phyloP scores from a whole-genome alignment of 441 rosid genomes.

The Pelargonium fulgidum region DNA sequence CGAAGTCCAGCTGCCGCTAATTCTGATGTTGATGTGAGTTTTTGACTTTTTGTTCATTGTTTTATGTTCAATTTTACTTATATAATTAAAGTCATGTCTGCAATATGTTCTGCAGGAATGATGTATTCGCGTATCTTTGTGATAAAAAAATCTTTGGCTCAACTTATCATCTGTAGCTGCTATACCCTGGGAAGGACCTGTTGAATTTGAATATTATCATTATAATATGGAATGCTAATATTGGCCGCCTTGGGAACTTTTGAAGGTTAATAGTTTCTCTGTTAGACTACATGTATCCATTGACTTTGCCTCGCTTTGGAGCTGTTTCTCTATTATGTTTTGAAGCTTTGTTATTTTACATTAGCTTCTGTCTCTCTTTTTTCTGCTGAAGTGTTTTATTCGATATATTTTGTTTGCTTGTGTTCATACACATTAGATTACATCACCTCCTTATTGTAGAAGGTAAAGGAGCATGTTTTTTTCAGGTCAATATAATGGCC shows the following conservation, averaged over 20 bases:
- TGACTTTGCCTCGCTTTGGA: neutral
- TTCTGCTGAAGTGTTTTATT: neutral
- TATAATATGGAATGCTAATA: neutral
- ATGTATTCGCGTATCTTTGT: neutral
- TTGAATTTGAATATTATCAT: neutral
- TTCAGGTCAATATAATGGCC: neutral
- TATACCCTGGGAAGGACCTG: neutral
- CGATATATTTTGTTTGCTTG: neutral
- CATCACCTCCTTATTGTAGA: neutral
- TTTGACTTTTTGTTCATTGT: neutral
- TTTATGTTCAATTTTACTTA: neutral
- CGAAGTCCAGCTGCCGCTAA: constrained; percentile 41
- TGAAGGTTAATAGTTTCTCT: constrained; percentile 8
- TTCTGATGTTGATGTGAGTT: constrained; percentile 45
- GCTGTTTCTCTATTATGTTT: neutral
- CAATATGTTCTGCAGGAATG: constrained; percentile 1
- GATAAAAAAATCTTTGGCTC: neutral
- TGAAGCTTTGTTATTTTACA: neutral
- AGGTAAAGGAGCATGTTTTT: neutral
- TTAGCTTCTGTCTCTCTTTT: neutral
- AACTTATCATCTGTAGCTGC: neutral
- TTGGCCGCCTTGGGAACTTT: constrained; percentile 6
- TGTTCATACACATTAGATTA: too few relatives aligned
- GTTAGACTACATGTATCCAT: neutral
- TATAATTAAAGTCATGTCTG: neutral